phyloP scores from a whole-genome alignment of 1,284 basidiomycete species.

The Amylostereum chailletii region DNA sequence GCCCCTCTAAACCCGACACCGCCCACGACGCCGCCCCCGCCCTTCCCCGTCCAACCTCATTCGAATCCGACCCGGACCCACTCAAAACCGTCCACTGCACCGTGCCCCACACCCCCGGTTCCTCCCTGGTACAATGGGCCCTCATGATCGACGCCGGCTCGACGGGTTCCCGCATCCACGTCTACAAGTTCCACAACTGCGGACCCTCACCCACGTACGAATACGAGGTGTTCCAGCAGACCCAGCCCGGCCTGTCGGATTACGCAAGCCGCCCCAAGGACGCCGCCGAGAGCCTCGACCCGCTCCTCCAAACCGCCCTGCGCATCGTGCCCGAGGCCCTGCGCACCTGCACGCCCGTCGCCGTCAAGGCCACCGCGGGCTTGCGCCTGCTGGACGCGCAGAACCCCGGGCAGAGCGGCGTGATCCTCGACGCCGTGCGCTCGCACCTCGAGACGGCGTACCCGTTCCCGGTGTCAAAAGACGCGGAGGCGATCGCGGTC shows the following conservation, averaged over 20 bases:
- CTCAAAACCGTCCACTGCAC: conserved; percentile 62
- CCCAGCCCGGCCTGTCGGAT: conserved; percentile 74
- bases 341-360: conserved; percentile 76
- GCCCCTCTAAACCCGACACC: conserved; percentile 15
- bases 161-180: conserved; percentile 93
- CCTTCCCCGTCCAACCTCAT: conserved; percentile 33
- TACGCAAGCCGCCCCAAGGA: conserved; percentile 50
- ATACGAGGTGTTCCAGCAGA: conserved; percentile 88
- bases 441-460: conserved; percentile 55
- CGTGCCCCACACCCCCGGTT: conserved; percentile 35
- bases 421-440: conserved; percentile 77
- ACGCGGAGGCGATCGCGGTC: conserved; percentile 64
- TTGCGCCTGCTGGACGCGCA: conserved; percentile 64
- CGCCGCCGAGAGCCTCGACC: conserved; percentile 78
- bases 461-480: conserved; percentile 62
- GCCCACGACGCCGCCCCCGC: conserved; percentile 12
- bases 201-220: conserved; percentile 74
- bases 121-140: conserved; percentile 79
- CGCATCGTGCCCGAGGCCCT: conserved; percentile 66
- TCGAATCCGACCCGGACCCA: conserved; percentile 57
- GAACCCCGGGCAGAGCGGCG: conserved; percentile 42
- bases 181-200: conserved; percentile 98
- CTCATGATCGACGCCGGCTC: conserved; percentile 98
- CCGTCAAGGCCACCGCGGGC: conserved; percentile 95
- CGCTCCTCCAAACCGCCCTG: conserved; percentile 75